Evolutionary conservation across 306 rosid genomes (phyloP).

Genomic region (Cucurbita moschata): DNA sequence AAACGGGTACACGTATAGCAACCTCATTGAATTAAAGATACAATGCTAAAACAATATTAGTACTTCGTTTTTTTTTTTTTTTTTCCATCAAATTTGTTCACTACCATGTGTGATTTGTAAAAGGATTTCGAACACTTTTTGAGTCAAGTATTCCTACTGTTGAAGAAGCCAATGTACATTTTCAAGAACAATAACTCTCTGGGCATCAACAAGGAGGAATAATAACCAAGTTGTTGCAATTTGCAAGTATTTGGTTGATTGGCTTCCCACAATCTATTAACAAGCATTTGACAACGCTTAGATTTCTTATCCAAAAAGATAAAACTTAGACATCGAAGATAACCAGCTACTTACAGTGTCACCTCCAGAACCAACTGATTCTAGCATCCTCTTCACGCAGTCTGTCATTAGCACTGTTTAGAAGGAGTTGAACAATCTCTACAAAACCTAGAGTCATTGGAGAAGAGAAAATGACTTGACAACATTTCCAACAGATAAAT

Average conservation of each 20-base stretch:
- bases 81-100: neutral
- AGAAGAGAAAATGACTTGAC: neutral
- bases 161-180: neutral
- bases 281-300: neutral
- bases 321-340: neutral
- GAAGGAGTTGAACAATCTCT: constrained; percentile 59
- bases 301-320: neutral
- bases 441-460: constrained; percentile 37
- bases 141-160: neutral
- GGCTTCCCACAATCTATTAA: neutral
- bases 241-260: neutral
- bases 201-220: neutral
- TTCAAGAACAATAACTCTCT: neutral
- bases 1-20: neutral
- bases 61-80: neutral
- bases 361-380: constrained; percentile 76
- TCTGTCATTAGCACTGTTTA: constrained; percentile 33
- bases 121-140: neutral
- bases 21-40: neutral
- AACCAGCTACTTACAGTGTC: constrained; percentile 57
- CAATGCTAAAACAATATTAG: neutral
- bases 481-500: neutral
- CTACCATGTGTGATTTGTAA: neutral
- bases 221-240: neutral
- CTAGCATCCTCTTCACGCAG: constrained; percentile 55